Conservation (phyloP, 2,329 filamentous ascomycete genomes). For the Trichoderma harzianum region DNA sequence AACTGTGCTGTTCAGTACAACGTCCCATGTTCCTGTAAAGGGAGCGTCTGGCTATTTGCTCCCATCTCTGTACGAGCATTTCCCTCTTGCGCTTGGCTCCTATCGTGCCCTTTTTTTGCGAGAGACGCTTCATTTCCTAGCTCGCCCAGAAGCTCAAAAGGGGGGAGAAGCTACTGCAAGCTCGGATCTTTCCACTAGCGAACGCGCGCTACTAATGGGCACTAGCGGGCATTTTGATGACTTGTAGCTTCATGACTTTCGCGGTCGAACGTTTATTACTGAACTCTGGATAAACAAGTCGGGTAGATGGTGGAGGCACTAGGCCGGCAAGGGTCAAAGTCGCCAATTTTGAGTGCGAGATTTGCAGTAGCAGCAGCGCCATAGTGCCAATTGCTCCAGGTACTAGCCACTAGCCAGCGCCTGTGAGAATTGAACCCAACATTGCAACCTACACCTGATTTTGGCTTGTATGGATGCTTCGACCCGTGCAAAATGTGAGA, state of each 20-base stretch:
- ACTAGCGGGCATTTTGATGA: conserved; percentile 10
- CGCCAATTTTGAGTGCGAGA: background rate
- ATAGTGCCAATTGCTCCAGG: background rate
- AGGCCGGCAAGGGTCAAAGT: background rate
- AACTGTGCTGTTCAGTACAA: background rate
- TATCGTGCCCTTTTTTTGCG: background rate
- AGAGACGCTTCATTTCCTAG: conserved; percentile 14
- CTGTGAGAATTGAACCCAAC: background rate
- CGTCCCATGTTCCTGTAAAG: background rate
- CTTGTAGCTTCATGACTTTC: background rate
- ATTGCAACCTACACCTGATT: background rate
- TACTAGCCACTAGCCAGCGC: background rate
- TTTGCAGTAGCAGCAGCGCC: conserved; percentile 5
- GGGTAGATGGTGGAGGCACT: background rate
- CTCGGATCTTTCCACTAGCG: conserved; percentile 17
- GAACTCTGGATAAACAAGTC: background rate
- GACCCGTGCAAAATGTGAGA: background rate
- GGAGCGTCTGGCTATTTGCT: background rate
- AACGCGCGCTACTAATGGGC: conserved; percentile 12
- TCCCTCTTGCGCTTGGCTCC: background rate
- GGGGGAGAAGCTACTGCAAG: conserved; percentile 4
- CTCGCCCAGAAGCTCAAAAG: conserved; percentile 7
- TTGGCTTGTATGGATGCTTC: background rate
- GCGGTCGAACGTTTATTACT: background rate
- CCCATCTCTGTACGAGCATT: background rate